These are phyloP conservation scores for Angophora floribunda DNA, from an alignment of 345 rosid species.

Conservation along the genomic window DNA sequence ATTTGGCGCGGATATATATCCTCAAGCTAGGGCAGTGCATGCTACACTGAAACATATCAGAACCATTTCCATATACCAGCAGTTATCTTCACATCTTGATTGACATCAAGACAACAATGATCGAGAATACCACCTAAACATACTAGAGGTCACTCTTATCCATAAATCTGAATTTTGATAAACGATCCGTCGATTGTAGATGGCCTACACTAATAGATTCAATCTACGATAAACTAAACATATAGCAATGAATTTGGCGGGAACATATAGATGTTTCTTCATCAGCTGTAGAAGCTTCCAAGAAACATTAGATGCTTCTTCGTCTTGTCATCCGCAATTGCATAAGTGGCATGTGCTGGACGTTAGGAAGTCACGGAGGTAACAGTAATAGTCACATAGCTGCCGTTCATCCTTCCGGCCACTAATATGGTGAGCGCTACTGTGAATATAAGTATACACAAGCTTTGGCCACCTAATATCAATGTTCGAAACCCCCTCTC, in stretches of 20 bases:
- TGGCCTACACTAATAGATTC: background rate
- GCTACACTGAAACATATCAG: background rate
- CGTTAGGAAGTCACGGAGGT: background rate
- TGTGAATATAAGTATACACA: background rate
- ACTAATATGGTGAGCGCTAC: background rate
- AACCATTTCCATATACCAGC: background rate
- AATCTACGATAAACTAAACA: background rate
- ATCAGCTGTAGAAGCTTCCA: background rate
- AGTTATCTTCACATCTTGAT: background rate
- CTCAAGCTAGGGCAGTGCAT: background rate
- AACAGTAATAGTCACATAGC: background rate
- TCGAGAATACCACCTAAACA: background rate
- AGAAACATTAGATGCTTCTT: background rate
- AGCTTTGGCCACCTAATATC: constrained; percentile 1
- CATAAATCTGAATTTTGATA: background rate
- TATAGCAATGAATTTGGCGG: background rate
- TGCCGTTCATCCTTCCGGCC: background rate
- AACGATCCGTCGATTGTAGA: background rate
- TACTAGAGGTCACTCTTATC: background rate
- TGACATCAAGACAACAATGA: background rate
- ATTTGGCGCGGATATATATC: background rate
- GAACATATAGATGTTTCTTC: background rate
- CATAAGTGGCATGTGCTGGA: background rate
- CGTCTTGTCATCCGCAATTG: background rate
- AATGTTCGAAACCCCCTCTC: constrained; percentile 13